Percentiles rank a stretch among this genome's conserved stretches.
These are phyloP conservation scores for Nepenthes gracilis DNA, from an alignment of 148 eudicot species.

Conservation along the genomic window DNA sequence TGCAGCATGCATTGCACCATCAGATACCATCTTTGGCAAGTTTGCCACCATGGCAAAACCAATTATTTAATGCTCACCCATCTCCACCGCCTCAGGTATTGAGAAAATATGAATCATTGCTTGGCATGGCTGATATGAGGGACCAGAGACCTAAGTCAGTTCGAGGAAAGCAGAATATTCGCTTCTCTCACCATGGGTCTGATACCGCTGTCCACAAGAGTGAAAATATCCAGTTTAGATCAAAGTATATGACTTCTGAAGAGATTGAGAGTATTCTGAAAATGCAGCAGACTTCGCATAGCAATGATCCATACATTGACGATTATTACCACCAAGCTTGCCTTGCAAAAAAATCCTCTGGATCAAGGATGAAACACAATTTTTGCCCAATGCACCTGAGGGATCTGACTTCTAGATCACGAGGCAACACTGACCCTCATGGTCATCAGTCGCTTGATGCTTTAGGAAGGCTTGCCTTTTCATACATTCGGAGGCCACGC, in stretches of 20 bases:
- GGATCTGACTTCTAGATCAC: conserved; percentile 61
- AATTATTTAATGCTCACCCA: conserved; percentile 25
- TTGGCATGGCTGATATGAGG: conserved; percentile 37
- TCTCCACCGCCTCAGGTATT: conserved; percentile 31
- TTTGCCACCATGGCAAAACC: conserved; percentile 30
- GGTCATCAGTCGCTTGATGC: conserved; percentile 85
- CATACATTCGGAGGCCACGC: conserved; percentile 84
- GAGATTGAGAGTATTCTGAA: conserved; percentile 65
- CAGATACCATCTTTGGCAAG: conserved; percentile 35
- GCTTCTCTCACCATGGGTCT: conserved; percentile 38
- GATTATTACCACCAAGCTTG: conserved; percentile 77
- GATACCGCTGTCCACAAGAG: conserved; percentile 35
- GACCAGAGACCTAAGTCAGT: conserved; percentile 38
- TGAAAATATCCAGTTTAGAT: conserved; percentile 31
- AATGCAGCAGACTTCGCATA: conserved; percentile 63
- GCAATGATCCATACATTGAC: conserved; percentile 66
- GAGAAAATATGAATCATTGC: conserved; percentile 40
- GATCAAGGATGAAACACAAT: conserved; percentile 59
- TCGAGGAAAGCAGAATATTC: conserved; percentile 26
- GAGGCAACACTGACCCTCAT: conserved; percentile 66
- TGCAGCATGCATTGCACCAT: conserved; percentile 29
- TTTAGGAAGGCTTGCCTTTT: conserved; percentile 73
- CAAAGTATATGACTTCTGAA: conserved; percentile 62
- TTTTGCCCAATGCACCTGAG: conserved; percentile 68
- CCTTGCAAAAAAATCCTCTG: conserved; percentile 39